Conservation (phyloP, 192 early-diverging fungal species). For the Coemansia sp. region DNA sequence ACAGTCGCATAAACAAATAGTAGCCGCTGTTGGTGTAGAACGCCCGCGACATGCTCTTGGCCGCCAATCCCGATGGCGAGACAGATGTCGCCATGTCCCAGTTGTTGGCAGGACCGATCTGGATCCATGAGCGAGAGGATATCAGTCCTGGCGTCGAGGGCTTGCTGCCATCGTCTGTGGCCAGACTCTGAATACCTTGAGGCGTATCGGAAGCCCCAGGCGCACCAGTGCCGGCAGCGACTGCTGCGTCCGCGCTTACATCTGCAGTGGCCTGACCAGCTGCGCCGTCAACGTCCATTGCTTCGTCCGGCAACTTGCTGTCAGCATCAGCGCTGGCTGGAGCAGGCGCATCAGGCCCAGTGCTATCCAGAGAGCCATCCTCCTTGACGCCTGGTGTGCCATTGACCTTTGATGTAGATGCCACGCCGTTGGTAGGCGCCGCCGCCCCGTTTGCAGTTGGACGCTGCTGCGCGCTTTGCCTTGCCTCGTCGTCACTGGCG, state of each 20-base stretch:
- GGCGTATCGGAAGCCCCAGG: background rate
- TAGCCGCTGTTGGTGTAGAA: conserved; percentile 89
- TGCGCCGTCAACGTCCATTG: conserved; percentile 7
- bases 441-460: background rate
- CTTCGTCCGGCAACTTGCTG: background rate
- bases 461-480: background rate
- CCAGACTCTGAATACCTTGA: background rate
- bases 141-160: conserved; percentile 57
- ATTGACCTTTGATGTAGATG: background rate
- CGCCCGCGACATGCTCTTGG: conserved; percentile 60
- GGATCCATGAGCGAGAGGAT: conserved; percentile 59
- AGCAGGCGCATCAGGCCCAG: background rate
- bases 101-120: conserved; percentile 32
- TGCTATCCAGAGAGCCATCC: background rate
- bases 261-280: background rate
- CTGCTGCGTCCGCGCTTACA: background rate
- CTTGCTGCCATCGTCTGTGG: conserved; percentile 43
- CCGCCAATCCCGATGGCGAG: background rate
- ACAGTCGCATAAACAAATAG: conserved; percentile 89
- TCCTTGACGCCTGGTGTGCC: background rate
- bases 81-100: conserved; percentile 30
- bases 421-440: conserved; percentile 20
- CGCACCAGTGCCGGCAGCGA: background rate
- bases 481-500: conserved; percentile 7
- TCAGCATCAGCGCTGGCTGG: background rate